These are phyloP conservation scores for Westerdykella aurantiaca DNA, from an alignment of 2,329 filamentous ascomycete genomes.

Conservation along the genomic window DNA sequence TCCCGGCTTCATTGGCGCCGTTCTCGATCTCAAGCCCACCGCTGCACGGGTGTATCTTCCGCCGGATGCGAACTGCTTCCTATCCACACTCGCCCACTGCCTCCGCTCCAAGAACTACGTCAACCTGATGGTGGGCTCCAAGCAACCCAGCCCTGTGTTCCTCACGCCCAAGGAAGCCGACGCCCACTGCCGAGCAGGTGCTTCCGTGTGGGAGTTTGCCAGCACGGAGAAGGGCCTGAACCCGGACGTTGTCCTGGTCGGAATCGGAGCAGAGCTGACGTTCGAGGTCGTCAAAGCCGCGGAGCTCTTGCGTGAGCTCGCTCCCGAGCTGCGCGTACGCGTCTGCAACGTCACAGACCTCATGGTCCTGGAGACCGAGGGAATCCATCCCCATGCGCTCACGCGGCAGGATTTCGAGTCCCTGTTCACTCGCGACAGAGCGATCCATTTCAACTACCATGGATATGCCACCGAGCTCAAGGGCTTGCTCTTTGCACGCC, in stretches of 20 bases:
- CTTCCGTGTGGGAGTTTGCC: conserved; percentile 57
- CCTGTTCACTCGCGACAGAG: conserved; percentile 53
- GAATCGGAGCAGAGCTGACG: conserved; percentile 60
- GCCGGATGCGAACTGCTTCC: conserved; percentile 62
- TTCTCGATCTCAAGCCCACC: conserved; percentile 58
- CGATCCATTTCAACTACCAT: conserved; percentile 62
- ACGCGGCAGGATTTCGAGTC: conserved; percentile 47
- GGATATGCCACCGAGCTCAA: conserved; percentile 58
- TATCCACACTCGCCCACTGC: conserved; percentile 59
- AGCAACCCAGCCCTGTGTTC: conserved; percentile 59
- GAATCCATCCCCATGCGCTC: conserved; percentile 55
- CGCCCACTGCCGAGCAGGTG: conserved; percentile 54
- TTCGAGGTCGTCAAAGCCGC: conserved; percentile 61
- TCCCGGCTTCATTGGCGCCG: conserved; percentile 61
- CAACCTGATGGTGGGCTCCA: conserved; percentile 63
- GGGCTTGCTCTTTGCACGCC: conserved; percentile 56
- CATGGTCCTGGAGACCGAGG: conserved; percentile 55
- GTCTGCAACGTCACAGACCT: conserved; percentile 63
- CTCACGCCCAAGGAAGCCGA: conserved; percentile 56
- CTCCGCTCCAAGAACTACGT: conserved; percentile 58
- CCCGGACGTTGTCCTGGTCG: conserved; percentile 59
- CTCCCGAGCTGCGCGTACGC: conserved; percentile 52
- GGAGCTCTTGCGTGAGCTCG: conserved; percentile 46
- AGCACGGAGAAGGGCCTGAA: conserved; percentile 51
- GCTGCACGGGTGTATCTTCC: conserved; percentile 60